A percentile compares a stretch with the other conserved stretches of the same genome.
These are phyloP conservation scores for Leishmania amazonensis DNA, from an alignment of 208 protist species.

Conservation along the genomic window DNA sequence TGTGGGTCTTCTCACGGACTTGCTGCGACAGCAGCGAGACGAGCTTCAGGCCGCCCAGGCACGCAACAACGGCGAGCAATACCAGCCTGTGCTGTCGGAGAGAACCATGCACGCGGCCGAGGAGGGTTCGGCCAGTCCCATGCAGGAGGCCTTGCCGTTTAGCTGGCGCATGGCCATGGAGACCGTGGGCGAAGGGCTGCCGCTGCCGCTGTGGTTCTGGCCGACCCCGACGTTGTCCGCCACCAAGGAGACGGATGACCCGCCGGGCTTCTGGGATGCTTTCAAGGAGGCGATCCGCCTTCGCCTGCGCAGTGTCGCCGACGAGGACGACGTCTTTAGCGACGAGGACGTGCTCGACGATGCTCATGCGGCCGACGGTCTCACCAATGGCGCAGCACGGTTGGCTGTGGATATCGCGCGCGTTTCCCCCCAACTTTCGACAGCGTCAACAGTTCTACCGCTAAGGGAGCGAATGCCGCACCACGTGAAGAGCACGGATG, in stretches of 20 bases:
- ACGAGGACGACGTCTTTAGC: conserved; percentile 37
- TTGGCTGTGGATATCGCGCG: background rate
- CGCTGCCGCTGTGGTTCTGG: conserved; percentile 33
- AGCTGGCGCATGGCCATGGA: conserved; percentile 22
- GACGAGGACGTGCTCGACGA: conserved; percentile 22
- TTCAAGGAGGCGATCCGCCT: conserved; percentile 37
- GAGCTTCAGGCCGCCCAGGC: conserved; percentile 6
- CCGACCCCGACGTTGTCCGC: conserved; percentile 36
- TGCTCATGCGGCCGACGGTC: background rate
- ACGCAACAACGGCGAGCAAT: conserved; percentile 26
- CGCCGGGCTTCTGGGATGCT: conserved; percentile 42
- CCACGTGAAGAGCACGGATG: conserved; percentile 14
- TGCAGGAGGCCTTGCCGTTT: conserved; percentile 19
- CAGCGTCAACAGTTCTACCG: background rate
- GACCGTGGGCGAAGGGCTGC: conserved; percentile 30
- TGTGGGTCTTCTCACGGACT: conserved; percentile 22
- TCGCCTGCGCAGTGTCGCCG: conserved; percentile 48
- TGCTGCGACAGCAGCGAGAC: conserved; percentile 20
- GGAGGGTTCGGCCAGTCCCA: conserved; percentile 17
- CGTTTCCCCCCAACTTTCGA: background rate
- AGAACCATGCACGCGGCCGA: background rate
- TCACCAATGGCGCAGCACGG: background rate
- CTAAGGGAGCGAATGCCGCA: background rate
- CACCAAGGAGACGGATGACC: conserved; percentile 35
- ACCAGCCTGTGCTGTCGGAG: conserved; percentile 28